Conservation (phyloP, 2,329 filamentous ascomycete genomes). For the Teratosphaeria zuluensis region DNA sequence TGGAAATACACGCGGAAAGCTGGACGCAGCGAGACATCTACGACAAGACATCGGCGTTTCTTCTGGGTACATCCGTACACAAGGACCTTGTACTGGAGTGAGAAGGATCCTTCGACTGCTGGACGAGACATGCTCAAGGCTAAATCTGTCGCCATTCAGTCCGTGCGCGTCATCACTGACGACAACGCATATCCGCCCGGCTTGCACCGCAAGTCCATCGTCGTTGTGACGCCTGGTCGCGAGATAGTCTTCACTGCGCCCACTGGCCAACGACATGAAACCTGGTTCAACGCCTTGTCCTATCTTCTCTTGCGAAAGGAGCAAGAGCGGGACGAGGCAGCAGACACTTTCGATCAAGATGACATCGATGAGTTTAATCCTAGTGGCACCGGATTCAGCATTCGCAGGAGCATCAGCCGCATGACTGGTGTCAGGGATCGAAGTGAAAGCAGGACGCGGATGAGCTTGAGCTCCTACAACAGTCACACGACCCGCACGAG, state of each 20-base stretch:
- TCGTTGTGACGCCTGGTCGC: conserved; percentile 81
- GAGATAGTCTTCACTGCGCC: conserved; percentile 89
- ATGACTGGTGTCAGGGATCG: conserved; percentile 39
- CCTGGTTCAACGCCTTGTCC: conserved; percentile 94
- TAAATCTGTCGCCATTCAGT: conserved; percentile 91
- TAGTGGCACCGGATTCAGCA: conserved; percentile 20
- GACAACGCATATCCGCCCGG: conserved; percentile 94
- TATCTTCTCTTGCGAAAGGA: conserved; percentile 75
- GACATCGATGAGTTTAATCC: conserved; percentile 76
- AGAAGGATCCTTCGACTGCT: conserved; percentile 70
- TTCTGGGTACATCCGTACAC: conserved; percentile 99
- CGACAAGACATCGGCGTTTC: conserved; percentile 83
- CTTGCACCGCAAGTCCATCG: conserved; percentile 83
- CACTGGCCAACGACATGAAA: conserved; percentile 90
- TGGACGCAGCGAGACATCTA: conserved; percentile 79
- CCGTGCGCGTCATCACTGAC: conserved; percentile 82
- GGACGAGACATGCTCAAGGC: conserved; percentile 66
- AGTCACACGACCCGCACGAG: conserved; percentile 53
- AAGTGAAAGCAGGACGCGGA: conserved; percentile 23
- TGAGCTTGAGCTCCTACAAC: conserved; percentile 32
- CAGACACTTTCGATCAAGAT: conserved; percentile 48
- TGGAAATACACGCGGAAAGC: conserved; percentile 98
- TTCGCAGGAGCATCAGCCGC: conserved; percentile 42
- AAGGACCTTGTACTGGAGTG: conserved; percentile 91
- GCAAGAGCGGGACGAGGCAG: conserved; percentile 37